phyloP scores from a whole-genome alignment of 345 rosid species.

The Iberis pinnata region DNA sequence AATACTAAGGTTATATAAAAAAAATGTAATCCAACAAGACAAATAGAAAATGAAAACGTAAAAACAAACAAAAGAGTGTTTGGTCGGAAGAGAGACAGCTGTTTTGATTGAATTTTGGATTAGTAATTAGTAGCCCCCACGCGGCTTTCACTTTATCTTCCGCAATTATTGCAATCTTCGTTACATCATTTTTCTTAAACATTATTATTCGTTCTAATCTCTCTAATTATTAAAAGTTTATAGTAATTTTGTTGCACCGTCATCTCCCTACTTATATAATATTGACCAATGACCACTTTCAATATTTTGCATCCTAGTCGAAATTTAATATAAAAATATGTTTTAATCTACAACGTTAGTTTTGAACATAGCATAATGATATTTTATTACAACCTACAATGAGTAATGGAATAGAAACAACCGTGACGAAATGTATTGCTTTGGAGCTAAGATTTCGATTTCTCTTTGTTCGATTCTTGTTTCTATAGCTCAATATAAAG shows the following conservation, averaged over 20 bases:
- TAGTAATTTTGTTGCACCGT: neutral
- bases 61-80: neutral
- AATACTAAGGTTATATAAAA: too few species aligned
- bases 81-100: slow-evolving; percentile 36
- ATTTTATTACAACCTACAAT: too few species aligned
- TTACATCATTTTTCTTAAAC: neutral
- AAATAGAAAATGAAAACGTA: neutral
- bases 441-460: slow-evolving; percentile 11
- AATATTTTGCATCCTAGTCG: too few species aligned
- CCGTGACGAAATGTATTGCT: slow-evolving; percentile 22
- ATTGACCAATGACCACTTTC: slow-evolving; percentile 17
- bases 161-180: slow-evolving; percentile 14
- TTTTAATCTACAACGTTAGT: too few species aligned
- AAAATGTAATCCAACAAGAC: slow-evolving; percentile 3
- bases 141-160: neutral
- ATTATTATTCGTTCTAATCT: neutral
- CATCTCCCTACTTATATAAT: too few species aligned
- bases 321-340: too few species aligned
- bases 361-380: too few species aligned
- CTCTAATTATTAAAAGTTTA: neutral
- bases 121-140: slow-evolving; percentile 30
- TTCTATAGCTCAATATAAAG: neutral
- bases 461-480: slow-evolving; percentile 11
- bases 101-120: slow-evolving; percentile 26
- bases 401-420: too few species aligned